A percentile compares a stretch with the other conserved stretches of the same genome.
Conservation (phyloP, 202 grass and related monocot genomes). For the Carex sylvatica region DNA sequence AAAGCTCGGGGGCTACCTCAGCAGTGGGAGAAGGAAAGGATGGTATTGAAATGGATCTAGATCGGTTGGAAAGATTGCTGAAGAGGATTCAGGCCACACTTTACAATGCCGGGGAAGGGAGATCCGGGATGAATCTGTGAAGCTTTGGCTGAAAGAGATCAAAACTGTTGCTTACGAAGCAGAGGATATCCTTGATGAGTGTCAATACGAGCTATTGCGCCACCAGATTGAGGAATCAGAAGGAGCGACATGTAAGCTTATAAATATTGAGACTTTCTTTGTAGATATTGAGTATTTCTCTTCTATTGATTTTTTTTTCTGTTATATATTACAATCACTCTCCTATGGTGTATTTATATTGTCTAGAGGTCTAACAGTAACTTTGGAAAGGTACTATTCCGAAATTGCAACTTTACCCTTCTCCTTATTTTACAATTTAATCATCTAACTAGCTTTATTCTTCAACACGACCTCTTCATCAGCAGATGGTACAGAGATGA, state of each 20-base stretch:
- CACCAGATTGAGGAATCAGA: not conserved
- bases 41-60: not conserved
- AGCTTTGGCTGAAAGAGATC: constrained; percentile 37
- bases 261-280: no score
- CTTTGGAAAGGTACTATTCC: no score
- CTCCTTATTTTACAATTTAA: no score
- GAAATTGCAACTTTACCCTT: no score
- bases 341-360: no score
- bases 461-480: not conserved
- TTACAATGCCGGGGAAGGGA: constrained; percentile 23
- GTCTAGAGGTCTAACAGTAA: no score
- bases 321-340: no score
- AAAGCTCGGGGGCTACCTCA: not conserved
- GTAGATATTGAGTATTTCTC: no score
- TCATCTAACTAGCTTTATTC: no score
- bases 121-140: constrained; percentile 13
- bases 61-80: constrained; percentile 32
- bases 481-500: not conserved
- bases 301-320: no score
- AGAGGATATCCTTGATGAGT: constrained; percentile 37
- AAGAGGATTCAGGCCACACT: constrained; percentile 27
- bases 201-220: not conserved
- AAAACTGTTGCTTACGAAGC: constrained; percentile 22
- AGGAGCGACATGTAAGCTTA: not conserved
- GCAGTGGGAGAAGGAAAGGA: not conserved